Base-by-base conservation (phyloP, 2,329 filamentous ascomycete genomes). In the Venturia carpophila region DNA sequence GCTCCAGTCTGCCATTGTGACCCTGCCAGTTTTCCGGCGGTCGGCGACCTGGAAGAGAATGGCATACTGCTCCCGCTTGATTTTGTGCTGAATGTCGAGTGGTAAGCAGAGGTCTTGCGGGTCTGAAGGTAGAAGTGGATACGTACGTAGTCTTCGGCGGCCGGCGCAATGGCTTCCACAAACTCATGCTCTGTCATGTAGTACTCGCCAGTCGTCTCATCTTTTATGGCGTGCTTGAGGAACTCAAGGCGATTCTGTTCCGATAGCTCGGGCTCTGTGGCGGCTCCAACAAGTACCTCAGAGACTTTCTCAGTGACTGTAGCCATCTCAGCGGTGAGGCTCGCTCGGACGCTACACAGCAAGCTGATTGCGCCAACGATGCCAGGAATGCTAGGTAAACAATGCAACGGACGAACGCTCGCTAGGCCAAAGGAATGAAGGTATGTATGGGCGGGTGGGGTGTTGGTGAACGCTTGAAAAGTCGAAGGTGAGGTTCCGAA, bases 11-110 rank as follows among this genome's bases (percentile, higher is more conserved):
- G 86, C 81, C 64, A 97, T 79, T 70, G 80, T 89, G 70, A 99
- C 82, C 71, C 84, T 87, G 68, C 92, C 92, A 56, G 81, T 81
- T 69, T 82, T 84, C 69, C 85, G 85, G 71, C 90, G 86, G 77
- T 99, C 94, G 71, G 94, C 94, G 66, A 99, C 89, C 68, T 83
- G 82, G 78, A 99, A 99, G 60, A 99, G 89, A 73, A 99, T 89
- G 63, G 88, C 87, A 78, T 97, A 99, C 76, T 97, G 94, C 71
- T 96, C 90, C 70, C 93, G 88, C 79, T 92, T 91, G 81, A 99
- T 97, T 78, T 99, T 99, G 82, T 96, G 92, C 93, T 97, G 73
- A 69, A 68, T 56, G 42, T 62, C 45, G 52, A 47, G 52, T 41
- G 27, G 37, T 42, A 15, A 37, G 30, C 37, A 43, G 4, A 34